Base-by-base conservation (phyloP, 768 basidiomycete genomes). In the Suillus spraguei region DNA sequence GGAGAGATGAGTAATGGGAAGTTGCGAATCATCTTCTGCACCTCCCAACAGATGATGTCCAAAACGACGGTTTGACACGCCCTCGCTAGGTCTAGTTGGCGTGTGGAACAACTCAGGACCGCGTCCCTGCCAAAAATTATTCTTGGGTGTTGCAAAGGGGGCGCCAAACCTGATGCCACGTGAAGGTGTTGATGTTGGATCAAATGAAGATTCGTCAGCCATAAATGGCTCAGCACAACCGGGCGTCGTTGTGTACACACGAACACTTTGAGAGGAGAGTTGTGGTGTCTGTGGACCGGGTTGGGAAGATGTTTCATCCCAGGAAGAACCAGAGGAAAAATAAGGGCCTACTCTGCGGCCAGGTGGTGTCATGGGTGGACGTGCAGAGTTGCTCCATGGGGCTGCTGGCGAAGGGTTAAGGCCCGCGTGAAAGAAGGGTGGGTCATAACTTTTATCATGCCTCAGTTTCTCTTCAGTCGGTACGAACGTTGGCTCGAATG, bases 111-210 rank as follows among this genome's bases (percentile, higher is more conserved):
- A 62, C 8, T 79, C 78, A 58, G 76, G 78, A 5, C 78, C 76
- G 28, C 81, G 78, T 14, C 77, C 72, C 17, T 66, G 63, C 84
- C 85, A 87, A 41, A 77, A 66, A 38, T 73, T 80, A 54, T 81
- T 81, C 72, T 88, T 90, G n/a, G 88, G 89, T 22, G 88, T 90
- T 46, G 82, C 76, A 68, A 88, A 88, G 3, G 86, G 76, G 17
- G 75, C 70, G 49, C 80, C 80, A 67, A 90, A 86, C 69, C 79
- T 85, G 67, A 91, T 86, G 5, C 91, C 90, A 50, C 91, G 80
- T n/a, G 91, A 92, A 4, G 91, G 91, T 10, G 91, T 92, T 22
- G 90, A 89, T 32, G 87, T 86, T 6, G 91, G 90, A 72, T 94
- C 91, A 69, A 92, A 94, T 1, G 87, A 84, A 6, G 81, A 78